Evolutionary conservation across 106 monocot genomes (phyloP).

Genomic region (Platanthera zijinensis): DNA sequence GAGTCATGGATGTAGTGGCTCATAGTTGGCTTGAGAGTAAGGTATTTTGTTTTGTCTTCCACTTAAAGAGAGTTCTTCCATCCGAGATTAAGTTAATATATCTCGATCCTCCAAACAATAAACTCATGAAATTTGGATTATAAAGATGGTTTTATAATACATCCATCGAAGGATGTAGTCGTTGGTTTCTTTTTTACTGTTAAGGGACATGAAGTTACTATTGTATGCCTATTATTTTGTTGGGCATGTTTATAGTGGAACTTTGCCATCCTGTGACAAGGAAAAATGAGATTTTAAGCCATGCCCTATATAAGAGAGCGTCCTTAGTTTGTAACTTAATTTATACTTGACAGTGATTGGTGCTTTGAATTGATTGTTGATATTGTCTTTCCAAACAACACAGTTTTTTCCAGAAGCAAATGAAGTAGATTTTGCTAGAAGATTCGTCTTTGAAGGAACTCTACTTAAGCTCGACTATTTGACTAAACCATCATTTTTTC

Average conservation of each 20-base stretch:
- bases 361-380: background rate
- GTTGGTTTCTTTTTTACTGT: no score
- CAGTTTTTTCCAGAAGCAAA: conserved; percentile 98
- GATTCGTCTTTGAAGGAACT: conserved; percentile 56
- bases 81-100: background rate
- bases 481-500: conserved; percentile 87
- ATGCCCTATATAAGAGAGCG: background rate
- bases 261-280: background rate
- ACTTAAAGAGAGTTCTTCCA: background rate
- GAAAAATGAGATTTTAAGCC: background rate
- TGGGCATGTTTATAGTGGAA: background rate
- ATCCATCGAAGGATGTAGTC: background rate
- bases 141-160: background rate
- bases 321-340: background rate
- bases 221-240: background rate
- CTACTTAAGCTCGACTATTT: conserved; percentile 84
- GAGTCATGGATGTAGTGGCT: no score
- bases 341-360: background rate
- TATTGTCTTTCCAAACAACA: background rate
- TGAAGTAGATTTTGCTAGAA: conserved; percentile 88
- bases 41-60: no score
- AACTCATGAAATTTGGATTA: no score
- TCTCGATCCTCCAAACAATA: background rate
- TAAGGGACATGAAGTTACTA: background rate
- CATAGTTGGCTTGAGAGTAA: no score